phyloP scores from a whole-genome alignment of 805 yeast genomes.

The Candida ipomoeae region DNA sequence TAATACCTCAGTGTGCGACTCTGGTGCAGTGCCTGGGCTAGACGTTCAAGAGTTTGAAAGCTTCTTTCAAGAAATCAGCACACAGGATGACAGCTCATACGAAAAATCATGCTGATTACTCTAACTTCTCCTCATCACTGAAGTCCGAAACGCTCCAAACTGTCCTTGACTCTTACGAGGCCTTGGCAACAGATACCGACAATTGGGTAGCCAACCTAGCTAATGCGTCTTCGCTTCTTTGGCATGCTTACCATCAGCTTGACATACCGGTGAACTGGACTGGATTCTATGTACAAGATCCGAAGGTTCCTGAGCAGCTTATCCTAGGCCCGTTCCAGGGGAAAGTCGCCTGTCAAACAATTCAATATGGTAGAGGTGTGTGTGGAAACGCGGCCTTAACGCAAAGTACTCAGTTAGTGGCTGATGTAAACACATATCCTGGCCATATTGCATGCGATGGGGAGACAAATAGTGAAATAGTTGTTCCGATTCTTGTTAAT shows the following conservation, averaged over 20 bases:
- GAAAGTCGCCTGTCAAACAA: slow-evolving; percentile 90
- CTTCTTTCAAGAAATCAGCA: background rate
- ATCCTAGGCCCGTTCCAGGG: slow-evolving; percentile 94
- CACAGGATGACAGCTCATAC: slow-evolving; percentile 6
- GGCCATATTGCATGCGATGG: slow-evolving; percentile 98
- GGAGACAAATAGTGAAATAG: slow-evolving; percentile 88
- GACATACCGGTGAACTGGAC: slow-evolving; percentile 76
- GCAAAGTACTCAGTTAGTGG: slow-evolving; percentile 65
- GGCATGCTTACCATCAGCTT: slow-evolving; percentile 79
- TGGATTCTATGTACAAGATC: slow-evolving; percentile 72
- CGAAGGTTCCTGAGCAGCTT: slow-evolving; percentile 39
- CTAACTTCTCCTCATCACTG: slow-evolving; percentile 44
- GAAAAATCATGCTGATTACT: slow-evolving; percentile 65
- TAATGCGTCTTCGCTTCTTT: slow-evolving; percentile 78
- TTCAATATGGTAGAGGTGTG: slow-evolving; percentile 77
- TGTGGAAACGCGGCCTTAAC: slow-evolving; percentile 79
- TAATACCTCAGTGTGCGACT: slow-evolving; percentile 10
- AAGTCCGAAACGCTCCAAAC: slow-evolving; percentile 56
- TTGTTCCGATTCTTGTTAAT: slow-evolving; percentile 64
- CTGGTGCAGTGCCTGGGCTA: slow-evolving; percentile 6
- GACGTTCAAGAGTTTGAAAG: slow-evolving; percentile 3
- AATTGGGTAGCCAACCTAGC: slow-evolving; percentile 91
- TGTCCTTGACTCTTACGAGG: slow-evolving; percentile 58
- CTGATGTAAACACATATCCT: slow-evolving; percentile 72
- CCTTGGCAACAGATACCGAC: slow-evolving; percentile 55